Conservation (phyloP, 495 filamentous ascomycete species). For the Aspergillus avenaceus region DNA sequence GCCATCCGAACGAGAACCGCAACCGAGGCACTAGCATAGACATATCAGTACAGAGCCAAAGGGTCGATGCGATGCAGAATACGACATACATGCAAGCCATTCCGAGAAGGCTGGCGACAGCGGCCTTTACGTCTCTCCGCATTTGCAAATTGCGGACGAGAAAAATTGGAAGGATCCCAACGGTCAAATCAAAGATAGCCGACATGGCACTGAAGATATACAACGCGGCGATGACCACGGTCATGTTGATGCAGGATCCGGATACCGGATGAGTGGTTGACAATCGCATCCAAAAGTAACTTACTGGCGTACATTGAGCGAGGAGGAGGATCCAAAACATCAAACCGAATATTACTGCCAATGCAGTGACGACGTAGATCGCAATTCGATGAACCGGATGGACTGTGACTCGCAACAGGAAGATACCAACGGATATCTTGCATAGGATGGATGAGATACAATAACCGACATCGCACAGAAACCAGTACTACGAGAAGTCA, state of each 20-base stretch:
- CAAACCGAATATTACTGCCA: conserved; percentile 8
- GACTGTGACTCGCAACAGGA: conserved; percentile 20
- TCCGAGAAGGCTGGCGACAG: conserved; percentile 12
- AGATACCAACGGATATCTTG: conserved; percentile 19
- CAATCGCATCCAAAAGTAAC: conserved; percentile 18
- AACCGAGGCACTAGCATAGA: conserved; percentile 11
- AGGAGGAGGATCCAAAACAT: conserved; percentile 11
- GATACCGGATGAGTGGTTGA: neutral
- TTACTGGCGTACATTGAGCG: conserved; percentile 17
- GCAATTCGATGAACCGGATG: conserved; percentile 3
- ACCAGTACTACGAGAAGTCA: conserved; percentile 9
- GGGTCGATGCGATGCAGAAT: neutral
- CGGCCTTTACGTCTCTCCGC: conserved; percentile 12
- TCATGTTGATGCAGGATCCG: conserved; percentile 11
- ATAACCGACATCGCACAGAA: conserved; percentile 13
- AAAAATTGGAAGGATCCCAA: conserved; percentile 15
- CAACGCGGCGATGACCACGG: conserved; percentile 9
- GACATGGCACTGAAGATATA: conserved; percentile 22
- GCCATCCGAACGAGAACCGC: conserved; percentile 20
- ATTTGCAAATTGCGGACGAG: conserved; percentile 17
- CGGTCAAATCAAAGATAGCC: conserved; percentile 18
- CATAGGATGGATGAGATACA: conserved; percentile 14
- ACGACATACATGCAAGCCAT: conserved; percentile 20
- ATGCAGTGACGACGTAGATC: conserved; percentile 9
- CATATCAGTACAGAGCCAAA: neutral